These are phyloP conservation scores for Alloteropsis angusta DNA, from an alignment of 202 grass and related monocot species.

Conservation along the genomic window DNA sequence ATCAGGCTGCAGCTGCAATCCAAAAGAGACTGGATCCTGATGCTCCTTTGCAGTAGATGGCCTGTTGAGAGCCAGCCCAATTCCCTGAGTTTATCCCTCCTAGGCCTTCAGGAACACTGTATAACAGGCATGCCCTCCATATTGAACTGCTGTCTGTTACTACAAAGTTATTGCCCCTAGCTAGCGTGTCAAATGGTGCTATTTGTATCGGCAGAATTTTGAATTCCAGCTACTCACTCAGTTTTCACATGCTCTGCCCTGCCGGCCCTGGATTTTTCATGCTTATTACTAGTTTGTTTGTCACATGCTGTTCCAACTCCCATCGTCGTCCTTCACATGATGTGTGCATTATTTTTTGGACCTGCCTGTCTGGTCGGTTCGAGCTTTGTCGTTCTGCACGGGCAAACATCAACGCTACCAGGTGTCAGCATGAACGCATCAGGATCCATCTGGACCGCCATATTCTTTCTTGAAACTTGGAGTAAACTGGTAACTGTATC, in stretches of 20 bases:
- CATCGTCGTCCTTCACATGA: neutral
- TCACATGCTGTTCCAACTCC: neutral
- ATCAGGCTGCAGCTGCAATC: slow-evolving; percentile 92
- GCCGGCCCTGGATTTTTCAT: neutral
- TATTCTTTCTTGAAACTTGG: neutral
- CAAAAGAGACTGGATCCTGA: slow-evolving; percentile 95
- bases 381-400: neutral
- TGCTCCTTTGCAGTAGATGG: slow-evolving; percentile 51
- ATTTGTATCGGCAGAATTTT: slow-evolving; percentile 12
- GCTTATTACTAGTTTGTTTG: neutral
- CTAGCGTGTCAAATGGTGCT: neutral
- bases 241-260: neutral
- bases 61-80: neutral
- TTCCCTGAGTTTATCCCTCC: neutral
- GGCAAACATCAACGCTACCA: neutral
- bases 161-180: neutral
- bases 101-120: neutral
- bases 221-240: neutral
- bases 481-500: neutral
- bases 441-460: neutral
- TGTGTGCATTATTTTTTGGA: neutral
- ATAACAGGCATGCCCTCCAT: neutral
- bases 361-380: neutral
- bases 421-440: neutral
- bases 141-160: neutral